Percentiles rank a stretch among this genome's conserved stretches.
phyloP scores from a whole-genome alignment of 495 filamentous ascomycete species.

The Chaetomium fimeti region DNA sequence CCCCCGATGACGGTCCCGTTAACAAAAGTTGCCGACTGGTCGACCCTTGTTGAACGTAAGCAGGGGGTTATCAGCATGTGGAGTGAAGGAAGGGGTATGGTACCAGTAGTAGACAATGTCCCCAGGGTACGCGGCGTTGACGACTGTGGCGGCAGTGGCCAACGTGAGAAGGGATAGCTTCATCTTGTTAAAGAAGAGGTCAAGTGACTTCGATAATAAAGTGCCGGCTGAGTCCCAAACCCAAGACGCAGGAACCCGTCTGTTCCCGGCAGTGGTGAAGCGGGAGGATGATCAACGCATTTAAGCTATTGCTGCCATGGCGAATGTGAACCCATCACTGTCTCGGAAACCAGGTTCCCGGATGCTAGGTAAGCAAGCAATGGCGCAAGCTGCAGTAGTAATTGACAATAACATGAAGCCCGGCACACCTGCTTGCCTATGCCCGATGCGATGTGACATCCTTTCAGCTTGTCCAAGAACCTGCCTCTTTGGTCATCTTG shows the following conservation, averaged over 20 bases:
- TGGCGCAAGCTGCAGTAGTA: constrained; percentile 19
- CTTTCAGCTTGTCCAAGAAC: neutral
- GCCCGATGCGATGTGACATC: neutral
- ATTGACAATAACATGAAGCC: constrained; percentile 11
- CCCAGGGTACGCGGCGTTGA: constrained; percentile 34
- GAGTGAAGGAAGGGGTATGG: no score
- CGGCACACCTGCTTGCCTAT: neutral
- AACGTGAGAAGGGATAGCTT: constrained; percentile 19
- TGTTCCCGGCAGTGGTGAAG: neutral
- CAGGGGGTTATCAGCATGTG: neutral
- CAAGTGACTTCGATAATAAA: neutral
- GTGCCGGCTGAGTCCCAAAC: neutral
- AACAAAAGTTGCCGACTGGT: constrained; percentile 34
- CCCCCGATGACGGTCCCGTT: constrained; percentile 39
- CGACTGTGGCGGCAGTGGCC: constrained; percentile 19
- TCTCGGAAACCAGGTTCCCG: neutral
- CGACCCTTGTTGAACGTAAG: constrained; percentile 24
- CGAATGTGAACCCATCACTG: neutral
- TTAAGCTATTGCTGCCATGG: neutral
- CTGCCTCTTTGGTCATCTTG: constrained; percentile 19
- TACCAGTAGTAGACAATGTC: constrained; percentile 44
- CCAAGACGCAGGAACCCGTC: constrained; percentile 19
- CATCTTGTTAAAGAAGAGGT: constrained; percentile 5
- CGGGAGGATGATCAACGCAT: neutral
- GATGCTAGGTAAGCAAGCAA: constrained; percentile 8